phyloP scores from a whole-genome alignment of 148 eudicot genomes.

The Bassia scoparia region DNA sequence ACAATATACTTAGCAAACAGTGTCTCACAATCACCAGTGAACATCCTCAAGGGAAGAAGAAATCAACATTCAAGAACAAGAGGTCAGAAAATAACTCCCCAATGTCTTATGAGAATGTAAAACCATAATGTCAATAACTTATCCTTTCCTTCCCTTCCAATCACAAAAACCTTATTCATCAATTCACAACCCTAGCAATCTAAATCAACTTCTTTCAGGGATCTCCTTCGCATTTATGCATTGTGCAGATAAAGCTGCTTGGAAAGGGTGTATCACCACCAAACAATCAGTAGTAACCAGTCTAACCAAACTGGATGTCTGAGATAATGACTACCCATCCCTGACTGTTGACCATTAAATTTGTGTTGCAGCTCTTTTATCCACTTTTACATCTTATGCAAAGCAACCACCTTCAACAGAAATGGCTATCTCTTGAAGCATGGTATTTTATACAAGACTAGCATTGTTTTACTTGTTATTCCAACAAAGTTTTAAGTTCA shows the following conservation, averaged over 20 bases:
- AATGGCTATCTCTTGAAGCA: background rate
- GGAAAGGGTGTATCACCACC: background rate
- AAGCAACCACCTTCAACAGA: background rate
- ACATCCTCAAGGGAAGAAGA: background rate
- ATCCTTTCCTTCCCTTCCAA: background rate
- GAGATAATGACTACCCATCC: too few relatives aligned
- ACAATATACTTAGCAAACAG: background rate
- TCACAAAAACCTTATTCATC: too few relatives aligned
- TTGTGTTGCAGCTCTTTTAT: background rate
- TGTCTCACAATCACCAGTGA: background rate
- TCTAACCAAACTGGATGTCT: too few relatives aligned
- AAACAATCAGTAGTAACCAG: too few relatives aligned
- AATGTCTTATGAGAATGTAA: background rate
- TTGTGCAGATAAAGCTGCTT: background rate
- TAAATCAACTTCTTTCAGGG: background rate
- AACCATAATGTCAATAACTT: background rate
- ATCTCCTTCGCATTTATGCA: background rate
- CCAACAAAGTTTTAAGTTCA: too few relatives aligned
- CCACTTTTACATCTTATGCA: background rate
- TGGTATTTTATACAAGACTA: too few relatives aligned
- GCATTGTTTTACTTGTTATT: too few relatives aligned
- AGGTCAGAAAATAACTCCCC: background rate
- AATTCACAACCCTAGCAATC: too few relatives aligned
- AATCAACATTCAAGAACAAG: background rate
- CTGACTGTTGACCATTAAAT: too few relatives aligned